Base-by-base conservation (phyloP, 2,329 filamentous ascomycete genomes). In the Triangularia verruculosa region DNA sequence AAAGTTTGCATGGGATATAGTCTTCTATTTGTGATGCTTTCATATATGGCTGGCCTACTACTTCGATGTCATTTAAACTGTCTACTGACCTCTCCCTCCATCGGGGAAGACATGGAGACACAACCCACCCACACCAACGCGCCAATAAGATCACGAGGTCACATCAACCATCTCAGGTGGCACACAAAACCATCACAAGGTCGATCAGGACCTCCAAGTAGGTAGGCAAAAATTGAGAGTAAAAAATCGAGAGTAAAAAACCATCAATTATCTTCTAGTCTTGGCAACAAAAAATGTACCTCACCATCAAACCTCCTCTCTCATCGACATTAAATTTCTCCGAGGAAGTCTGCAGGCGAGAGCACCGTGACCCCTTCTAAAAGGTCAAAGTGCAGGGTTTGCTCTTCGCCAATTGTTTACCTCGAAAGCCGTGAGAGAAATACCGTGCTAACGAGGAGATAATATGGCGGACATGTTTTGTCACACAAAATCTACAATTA, bases 371-470 rank as follows among this genome's bases (percentile, higher is more conserved):
- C 39, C 57, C 77, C 68, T 74, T 54, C 78, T 85, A 80, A 84
- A n/a, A 74, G 74, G 53, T 72, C 71, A 75, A 76, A n/a, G 72
- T 73, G 74, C 77, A 77, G 71, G 30, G 73, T 79, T 95, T 83
- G 72, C 78, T 97, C 83, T 97, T 83, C 91, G 92, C 92, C 86
- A 93, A 85, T 87, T 87, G 90, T 96, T 88, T 97, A 97, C 89
- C 92, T 92, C 87, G 86, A 86, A 84, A 89, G 87, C 89, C 90
- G 92, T 89, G 74, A 82, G 78, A 72, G 72, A 79, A 73, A 57
- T 80, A 83, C 39, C 39, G 39, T 89, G 86, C 88, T 86, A 83
- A 89, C 86, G 88, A 88, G 91, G 90, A 90, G 92, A 96, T 96
- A 92, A 86, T 80, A 84, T 89, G 88, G 91, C 91, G 90, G 80